Conservation (phyloP, 768 basidiomycete species). For the Phlebiopsis flavidoalba region DNA sequence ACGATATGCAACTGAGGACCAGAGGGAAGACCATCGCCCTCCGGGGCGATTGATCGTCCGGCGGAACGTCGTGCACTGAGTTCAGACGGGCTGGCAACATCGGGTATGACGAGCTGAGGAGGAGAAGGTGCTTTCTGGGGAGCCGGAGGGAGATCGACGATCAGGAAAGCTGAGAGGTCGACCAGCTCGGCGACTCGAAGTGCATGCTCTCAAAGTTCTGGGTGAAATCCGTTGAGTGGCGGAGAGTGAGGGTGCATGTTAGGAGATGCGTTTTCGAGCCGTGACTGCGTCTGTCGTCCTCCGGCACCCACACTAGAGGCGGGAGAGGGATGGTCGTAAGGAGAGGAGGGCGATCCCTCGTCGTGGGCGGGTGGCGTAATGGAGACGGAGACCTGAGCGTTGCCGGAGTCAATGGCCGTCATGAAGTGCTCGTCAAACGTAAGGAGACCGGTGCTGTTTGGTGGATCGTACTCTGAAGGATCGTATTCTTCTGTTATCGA, state of each 20-base stretch:
- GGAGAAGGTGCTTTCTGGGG: conserved; percentile 60
- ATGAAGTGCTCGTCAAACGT: conserved; percentile 57
- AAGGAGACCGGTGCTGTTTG: conserved; percentile 42
- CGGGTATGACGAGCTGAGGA: conserved; percentile 53
- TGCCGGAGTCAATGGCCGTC: conserved; percentile 23
- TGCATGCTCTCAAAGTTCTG: conserved; percentile 54
- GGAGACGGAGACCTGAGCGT: conserved; percentile 33
- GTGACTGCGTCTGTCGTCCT: conserved; percentile 38
- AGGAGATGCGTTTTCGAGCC: conserved; percentile 62
- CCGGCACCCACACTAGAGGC: conserved; percentile 47
- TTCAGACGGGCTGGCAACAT: conserved; percentile 38
- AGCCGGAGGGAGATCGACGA: conserved; percentile 29
- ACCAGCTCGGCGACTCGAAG: conserved; percentile 64
- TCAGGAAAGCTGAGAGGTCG: conserved; percentile 40
- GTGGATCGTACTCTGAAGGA: conserved; percentile 67
- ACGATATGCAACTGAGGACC: conserved; percentile 75
- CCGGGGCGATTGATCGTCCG: conserved; percentile 37
- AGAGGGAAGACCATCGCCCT: conserved; percentile 42
- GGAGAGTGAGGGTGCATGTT: conserved; percentile 48
- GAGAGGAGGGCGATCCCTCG: conserved; percentile 34
- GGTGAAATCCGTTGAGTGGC: conserved; percentile 45
- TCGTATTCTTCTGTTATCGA: conserved; percentile 53
- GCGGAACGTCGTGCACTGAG: too few species aligned
- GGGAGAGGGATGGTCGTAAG: conserved; percentile 61
- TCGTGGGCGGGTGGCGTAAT: conserved; percentile 32